A percentile compares a stretch with the other conserved stretches of the same genome.
These are phyloP conservation scores for Picea sitchensis DNA, from an alignment of 75 land plant genomes.

Conservation along the genomic window DNA sequence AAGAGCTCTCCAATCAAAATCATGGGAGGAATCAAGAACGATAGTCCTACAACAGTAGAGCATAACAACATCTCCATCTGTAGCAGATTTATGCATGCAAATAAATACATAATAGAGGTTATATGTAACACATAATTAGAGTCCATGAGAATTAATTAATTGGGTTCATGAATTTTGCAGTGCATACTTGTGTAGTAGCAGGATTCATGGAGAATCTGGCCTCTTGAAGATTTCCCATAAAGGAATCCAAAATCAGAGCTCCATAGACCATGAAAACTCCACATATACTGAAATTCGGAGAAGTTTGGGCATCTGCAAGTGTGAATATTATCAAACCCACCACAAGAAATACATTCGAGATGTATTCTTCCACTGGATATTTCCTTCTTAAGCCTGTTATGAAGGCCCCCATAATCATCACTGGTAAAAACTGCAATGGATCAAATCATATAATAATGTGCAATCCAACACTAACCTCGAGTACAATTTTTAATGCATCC, in stretches of 20 bases:
- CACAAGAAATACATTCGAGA: constrained; percentile 81
- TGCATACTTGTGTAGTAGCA: constrained; percentile 79
- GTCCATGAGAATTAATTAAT: too few species aligned
- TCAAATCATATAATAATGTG: too few species aligned
- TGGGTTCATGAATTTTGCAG: too few species aligned
- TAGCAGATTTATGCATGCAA: too few species aligned
- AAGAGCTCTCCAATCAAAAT: constrained; percentile 89
- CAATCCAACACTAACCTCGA: too few species aligned
- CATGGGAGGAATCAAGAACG: constrained; percentile 87
- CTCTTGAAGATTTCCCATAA: constrained; percentile 95
- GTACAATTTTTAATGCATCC: too few species aligned
- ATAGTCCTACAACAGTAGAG: constrained; percentile 83
- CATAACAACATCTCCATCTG: constrained; percentile 99
- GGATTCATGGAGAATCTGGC: constrained; percentile 93
- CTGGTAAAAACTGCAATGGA: constrained; percentile 71
- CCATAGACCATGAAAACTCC: constrained; percentile 93
- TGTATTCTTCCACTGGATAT: constrained; percentile 82
- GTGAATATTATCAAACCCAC: constrained; percentile 90
- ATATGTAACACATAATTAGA: too few species aligned
- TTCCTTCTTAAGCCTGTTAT: constrained; percentile 89
- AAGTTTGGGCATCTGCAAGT: constrained; percentile 91
- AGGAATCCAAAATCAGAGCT: constrained; percentile 89
- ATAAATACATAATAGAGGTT: too few species aligned
- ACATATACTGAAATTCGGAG: constrained; percentile 83
- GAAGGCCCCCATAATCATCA: constrained; percentile 99